Evolutionary conservation across 305 asterid species (phyloP).

Genomic region (Solanum aculeatissimum): DNA sequence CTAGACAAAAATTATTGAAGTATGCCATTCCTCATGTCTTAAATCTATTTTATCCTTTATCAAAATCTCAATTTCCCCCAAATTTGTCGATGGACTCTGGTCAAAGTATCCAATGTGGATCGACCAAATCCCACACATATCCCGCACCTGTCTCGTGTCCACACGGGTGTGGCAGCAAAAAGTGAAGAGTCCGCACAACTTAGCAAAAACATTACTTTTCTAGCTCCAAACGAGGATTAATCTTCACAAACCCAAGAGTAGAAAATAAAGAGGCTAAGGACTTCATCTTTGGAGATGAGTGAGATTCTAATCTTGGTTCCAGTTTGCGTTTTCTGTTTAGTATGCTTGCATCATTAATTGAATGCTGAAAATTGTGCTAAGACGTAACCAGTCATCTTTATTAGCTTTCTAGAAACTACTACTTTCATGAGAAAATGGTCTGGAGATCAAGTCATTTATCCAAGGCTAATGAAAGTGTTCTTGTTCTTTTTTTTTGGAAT

Average conservation of each 20-base stretch:
- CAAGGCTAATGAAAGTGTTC: not conserved
- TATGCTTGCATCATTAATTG: not conserved
- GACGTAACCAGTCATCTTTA: not conserved
- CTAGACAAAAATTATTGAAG: too few species aligned
- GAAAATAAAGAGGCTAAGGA: not conserved
- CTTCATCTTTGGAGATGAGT: not conserved
- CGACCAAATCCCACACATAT: too few species aligned
- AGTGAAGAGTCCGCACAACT: too few species aligned
- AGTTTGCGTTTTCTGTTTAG: not conserved
- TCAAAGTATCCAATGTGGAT: too few species aligned
- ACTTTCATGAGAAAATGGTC: not conserved
- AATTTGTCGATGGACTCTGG: too few species aligned
- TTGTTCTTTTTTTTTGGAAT: not conserved
- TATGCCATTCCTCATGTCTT: too few species aligned
- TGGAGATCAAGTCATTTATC: not conserved
- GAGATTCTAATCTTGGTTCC: not conserved
- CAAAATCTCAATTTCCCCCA: too few species aligned
- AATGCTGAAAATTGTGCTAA: not conserved
- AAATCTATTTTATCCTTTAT: too few species aligned
- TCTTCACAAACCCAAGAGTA: not conserved
- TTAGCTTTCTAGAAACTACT: not conserved
- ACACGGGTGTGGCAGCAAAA: too few species aligned
- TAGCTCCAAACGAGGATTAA: not conserved
- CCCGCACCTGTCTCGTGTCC: too few species aligned
- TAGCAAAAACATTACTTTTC: not conserved